Percentiles rank a stretch among this genome's conserved stretches.
Evolutionary conservation across 2,329 filamentous ascomycete species (phyloP).

Genomic region (Scedosporium aurantiacum): DNA sequence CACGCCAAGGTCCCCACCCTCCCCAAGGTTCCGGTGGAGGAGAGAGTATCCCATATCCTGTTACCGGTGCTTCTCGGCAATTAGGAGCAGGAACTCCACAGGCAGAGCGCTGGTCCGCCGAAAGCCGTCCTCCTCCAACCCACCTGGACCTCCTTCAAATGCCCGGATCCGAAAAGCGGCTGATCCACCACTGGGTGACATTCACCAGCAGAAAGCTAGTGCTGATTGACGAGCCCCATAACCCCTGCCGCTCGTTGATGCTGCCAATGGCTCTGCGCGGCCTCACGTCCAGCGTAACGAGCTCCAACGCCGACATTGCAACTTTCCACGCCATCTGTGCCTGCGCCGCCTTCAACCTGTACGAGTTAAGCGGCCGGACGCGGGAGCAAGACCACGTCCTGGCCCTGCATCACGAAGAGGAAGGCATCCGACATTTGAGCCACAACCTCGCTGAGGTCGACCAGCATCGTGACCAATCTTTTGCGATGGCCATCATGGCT

Average conservation of each 20-base stretch:
- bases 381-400: conserved; percentile 11
- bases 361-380: conserved; percentile 22
- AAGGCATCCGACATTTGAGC: conserved; percentile 14
- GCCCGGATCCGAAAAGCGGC: conserved; percentile 12
- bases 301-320: conserved; percentile 14
- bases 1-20: neutral
- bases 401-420: conserved; percentile 14
- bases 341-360: conserved; percentile 27
- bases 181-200: conserved; percentile 17
- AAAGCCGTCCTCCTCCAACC: neutral
- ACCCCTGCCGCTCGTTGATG: conserved; percentile 16
- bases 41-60: neutral
- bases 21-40: neutral
- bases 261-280: conserved; percentile 16
- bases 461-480: conserved; percentile 18
- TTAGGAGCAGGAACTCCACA: neutral
- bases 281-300: conserved; percentile 10
- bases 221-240: conserved; percentile 15
- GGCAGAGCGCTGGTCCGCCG: neutral
- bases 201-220: conserved; percentile 16
- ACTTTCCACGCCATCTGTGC: conserved; percentile 21
- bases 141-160: conserved; percentile 13
- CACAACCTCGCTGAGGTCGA: conserved; percentile 13
- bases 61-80: neutral
- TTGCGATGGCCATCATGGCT: conserved; percentile 29